Evolutionary conservation across 1,139 yeast genomes (phyloP).

Genomic region (Suhomyces bribrorum): DNA sequence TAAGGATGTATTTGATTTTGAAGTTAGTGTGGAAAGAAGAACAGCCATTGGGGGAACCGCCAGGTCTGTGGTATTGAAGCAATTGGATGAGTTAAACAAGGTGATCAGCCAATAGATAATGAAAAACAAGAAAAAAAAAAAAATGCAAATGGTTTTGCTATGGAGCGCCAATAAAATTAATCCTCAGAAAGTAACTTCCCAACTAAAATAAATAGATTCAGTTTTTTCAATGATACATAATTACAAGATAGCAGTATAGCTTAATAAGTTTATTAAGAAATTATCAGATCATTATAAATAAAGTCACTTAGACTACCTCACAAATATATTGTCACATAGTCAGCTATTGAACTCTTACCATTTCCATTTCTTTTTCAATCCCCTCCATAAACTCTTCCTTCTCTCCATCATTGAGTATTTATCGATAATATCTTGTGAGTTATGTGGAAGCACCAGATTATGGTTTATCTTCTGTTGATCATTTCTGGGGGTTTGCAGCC

Average conservation of each 20-base stretch:
- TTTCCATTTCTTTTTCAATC: neutral
- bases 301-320: no score
- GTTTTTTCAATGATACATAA: no score
- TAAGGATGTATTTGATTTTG: slow-evolving; percentile 81
- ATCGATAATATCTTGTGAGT: neutral
- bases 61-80: slow-evolving; percentile 79
- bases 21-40: slow-evolving; percentile 93
- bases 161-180: no score
- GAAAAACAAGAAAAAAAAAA: no score
- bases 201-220: no score
- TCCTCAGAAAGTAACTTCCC: no score
- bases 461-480: neutral
- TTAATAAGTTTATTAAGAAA: neutral
- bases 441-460: neutral
- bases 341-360: no score
- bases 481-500: no score
- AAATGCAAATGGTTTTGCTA: no score
- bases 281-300: no score
- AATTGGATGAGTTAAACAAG: slow-evolving; percentile 40
- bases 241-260: no score
- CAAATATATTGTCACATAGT: no score
- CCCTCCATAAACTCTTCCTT: neutral
- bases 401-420: neutral
- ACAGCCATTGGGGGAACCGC: slow-evolving; percentile 98
- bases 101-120: neutral